Evolutionary conservation across 2,329 filamentous ascomycete species (phyloP).

Genomic region (Neopestalotiopsis clavispora): DNA sequence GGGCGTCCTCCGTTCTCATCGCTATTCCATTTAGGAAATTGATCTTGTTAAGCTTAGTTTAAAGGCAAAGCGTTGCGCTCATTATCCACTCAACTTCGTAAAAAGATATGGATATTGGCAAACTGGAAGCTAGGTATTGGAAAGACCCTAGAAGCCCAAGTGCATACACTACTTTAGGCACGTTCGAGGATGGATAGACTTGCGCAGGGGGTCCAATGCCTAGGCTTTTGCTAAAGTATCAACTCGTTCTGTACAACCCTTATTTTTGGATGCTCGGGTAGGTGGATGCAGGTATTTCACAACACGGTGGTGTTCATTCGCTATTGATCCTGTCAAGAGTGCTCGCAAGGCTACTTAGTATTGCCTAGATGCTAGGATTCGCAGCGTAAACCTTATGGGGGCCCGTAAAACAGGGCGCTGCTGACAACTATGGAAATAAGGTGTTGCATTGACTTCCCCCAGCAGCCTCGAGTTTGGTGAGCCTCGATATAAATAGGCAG

Average conservation of each 20-base stretch:
- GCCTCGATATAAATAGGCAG: background rate
- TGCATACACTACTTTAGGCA: background rate
- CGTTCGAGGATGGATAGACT: background rate
- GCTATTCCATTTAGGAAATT: background rate
- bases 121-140: background rate
- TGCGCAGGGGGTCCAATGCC: background rate
- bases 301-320: background rate
- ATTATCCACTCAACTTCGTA: too few relatives aligned
- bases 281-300: background rate
- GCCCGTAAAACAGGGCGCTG: too few relatives aligned
- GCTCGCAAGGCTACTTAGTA: too few relatives aligned
- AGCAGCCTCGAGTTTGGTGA: background rate
- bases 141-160: background rate
- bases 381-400: too few relatives aligned
- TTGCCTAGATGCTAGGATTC: too few relatives aligned
- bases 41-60: background rate
- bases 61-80: background rate
- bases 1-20: background rate
- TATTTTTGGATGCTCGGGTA: background rate
- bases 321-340: too few relatives aligned
- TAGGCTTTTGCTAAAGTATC: background rate
- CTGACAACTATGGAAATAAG: background rate
- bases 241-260: slow-evolving; percentile 5
- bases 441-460: background rate
- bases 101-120: too few relatives aligned